phyloP scores from a whole-genome alignment of 129 eudicot species.

The Helichrysum umbraculigerum region DNA sequence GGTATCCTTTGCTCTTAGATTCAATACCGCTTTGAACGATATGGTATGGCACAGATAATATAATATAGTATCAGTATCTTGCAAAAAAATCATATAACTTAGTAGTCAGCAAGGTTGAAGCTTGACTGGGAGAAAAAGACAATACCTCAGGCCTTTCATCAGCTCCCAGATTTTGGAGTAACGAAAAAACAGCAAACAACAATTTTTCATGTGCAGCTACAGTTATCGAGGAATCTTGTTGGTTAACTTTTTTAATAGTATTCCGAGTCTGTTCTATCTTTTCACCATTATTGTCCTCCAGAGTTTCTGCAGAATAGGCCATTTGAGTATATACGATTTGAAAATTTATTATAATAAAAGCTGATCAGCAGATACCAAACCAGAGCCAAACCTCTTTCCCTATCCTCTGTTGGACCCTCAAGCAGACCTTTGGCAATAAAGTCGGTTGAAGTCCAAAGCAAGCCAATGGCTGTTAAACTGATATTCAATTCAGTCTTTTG shows the following conservation, averaged over 20 bases:
- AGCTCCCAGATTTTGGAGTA: conserved; percentile 87
- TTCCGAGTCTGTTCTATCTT: conserved; percentile 33
- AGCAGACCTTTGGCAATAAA: conserved; percentile 73
- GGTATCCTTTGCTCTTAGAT: conserved; percentile 1
- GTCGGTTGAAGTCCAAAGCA: conserved; percentile 95
- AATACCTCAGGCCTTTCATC: conserved; percentile 98
- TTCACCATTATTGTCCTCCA: conserved; percentile 40
- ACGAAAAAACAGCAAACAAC: conserved; percentile 73
- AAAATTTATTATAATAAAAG: conserved; percentile 2
- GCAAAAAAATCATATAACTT: neutral
- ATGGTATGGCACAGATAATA: neutral
- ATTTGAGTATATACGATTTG: neutral
- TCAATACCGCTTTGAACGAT: neutral
- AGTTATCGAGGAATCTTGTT: conserved; percentile 38
- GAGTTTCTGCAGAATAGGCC: conserved; percentile 31
- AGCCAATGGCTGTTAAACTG: conserved; percentile 95
- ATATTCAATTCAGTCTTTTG: conserved; percentile 92
- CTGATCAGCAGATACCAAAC: conserved; percentile 3
- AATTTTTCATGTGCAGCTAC: conserved; percentile 67
- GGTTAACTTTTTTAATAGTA: conserved; percentile 29
- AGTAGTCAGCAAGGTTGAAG: neutral
- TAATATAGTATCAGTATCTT: too few species aligned
- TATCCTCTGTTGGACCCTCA: conserved; percentile 43
- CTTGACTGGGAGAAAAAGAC: conserved; percentile 5
- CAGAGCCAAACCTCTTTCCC: conserved; percentile 48